Base-by-base conservation (phyloP, 2,329 filamentous ascomycete genomes). In the Aspergillus jensenii region DNA sequence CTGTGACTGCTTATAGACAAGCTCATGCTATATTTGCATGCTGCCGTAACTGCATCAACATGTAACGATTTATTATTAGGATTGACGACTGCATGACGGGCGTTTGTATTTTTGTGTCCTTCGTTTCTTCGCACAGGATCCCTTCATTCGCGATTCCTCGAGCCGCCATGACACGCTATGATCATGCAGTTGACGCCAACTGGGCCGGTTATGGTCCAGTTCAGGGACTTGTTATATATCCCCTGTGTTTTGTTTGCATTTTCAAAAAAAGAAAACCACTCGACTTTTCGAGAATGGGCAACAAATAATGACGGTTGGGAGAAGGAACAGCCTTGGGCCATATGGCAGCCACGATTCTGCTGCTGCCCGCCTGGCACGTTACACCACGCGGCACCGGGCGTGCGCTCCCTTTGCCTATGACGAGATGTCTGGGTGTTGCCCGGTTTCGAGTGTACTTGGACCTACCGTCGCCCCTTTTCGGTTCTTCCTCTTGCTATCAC, bases 11-110 rank as follows among this genome's bases (percentile, higher is more conserved):
- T 44, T 46, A 49, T 46, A 35, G 52, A 54, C 39, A 40, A 61
- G 33, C 44, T 63, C 49, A 52, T 63, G 52, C 65, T 63, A 46
- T 65, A 62, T 60, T 67, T 65, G 62, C 61, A 56, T 67, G 65
- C 62, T 59, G 62, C 62, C 66, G 67, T 67, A 63, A 68, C 64
- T 71, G 68, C 71, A 72, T 70, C 60, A 55, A 66, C 69, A 67
- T 74, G 71, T 74, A 73, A 74, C 68, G 72, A 74, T 66, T 72
- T 72, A 68, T 72, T 72, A 68, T 68, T 67, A 65, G 67, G 70
- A 70, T 65, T 74, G 70, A 74, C 68, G 72, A 74, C 68, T 73
- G 72, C 72, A 74, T 74, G 72, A 74, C 62, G 72, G 71, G 71
- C 70, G 71, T 74, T 74, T 68, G 68, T 27, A 55, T 55, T 53